These are phyloP conservation scores for Sarcodon aspratus DNA, from an alignment of 768 basidiomycete genomes.

Conservation along the genomic window DNA sequence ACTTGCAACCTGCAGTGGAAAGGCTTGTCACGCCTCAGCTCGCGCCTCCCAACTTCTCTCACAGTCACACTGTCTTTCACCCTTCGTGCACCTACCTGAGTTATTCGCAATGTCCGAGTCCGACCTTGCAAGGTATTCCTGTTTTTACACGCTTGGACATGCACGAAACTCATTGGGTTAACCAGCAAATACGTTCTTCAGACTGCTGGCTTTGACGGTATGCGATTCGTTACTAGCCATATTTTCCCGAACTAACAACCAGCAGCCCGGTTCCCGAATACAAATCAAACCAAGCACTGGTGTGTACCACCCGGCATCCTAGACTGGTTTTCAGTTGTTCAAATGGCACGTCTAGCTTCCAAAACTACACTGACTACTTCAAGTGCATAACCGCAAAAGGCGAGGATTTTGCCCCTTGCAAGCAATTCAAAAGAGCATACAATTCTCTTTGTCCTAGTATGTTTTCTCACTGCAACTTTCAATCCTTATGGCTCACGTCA, in stretches of 20 bases:
- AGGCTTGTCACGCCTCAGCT: neutral
- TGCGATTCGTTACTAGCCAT: constrained; percentile 11
- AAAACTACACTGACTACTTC: constrained; percentile 98
- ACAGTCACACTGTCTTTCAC: no score
- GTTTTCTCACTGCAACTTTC: constrained; percentile 21
- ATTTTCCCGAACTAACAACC: constrained; percentile 4
- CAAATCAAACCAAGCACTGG: constrained; percentile 97
- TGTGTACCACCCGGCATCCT: constrained; percentile 22
- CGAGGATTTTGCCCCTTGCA: constrained; percentile 97
- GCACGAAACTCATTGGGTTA: neutral
- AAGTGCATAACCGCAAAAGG: constrained; percentile 96
- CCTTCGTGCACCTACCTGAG: no score
- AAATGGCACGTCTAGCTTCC: constrained; percentile 41
- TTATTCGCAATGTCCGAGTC: constrained; percentile 45
- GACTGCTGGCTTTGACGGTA: constrained; percentile 92
- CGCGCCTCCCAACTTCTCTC: neutral
- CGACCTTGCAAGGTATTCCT: constrained; percentile 42
- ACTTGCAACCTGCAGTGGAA: no score
- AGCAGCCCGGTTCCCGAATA: constrained; percentile 79
- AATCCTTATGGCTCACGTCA: neutral
- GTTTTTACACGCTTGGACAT: neutral
- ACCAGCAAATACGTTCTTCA: constrained; percentile 78
- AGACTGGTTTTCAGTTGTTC: neutral
- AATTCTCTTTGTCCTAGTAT: constrained; percentile 95
- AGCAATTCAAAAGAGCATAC: constrained; percentile 95